A percentile compares a stretch with the other conserved stretches of the same genome.
These are phyloP conservation scores for Crithidia sp. DNA, from an alignment of 208 protist genomes.

Conservation along the genomic window DNA sequence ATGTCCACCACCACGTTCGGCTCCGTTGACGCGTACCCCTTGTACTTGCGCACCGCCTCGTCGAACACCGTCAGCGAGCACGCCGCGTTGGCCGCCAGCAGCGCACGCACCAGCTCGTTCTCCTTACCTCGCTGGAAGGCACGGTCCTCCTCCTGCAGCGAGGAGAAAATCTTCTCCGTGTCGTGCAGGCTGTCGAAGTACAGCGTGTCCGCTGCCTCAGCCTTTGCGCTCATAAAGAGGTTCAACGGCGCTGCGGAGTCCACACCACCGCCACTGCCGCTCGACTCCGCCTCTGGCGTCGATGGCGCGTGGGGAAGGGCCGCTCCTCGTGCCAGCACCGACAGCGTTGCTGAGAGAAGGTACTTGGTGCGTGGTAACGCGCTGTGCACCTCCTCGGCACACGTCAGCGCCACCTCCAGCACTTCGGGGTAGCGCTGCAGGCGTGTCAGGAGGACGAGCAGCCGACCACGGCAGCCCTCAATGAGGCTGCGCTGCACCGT, in stretches of 20 bases:
- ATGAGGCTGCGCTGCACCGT: slow-evolving; percentile 47
- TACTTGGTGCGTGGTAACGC: slow-evolving; percentile 49
- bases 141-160: slow-evolving; percentile 68
- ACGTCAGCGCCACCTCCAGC: slow-evolving; percentile 36
- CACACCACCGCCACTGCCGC: not conserved
- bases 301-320: not conserved
- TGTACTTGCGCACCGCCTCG: slow-evolving; percentile 66
- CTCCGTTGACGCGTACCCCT: slow-evolving; percentile 51
- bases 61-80: slow-evolving; percentile 72
- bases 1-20: slow-evolving; percentile 55
- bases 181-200: slow-evolving; percentile 83
- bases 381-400: slow-evolving; percentile 12
- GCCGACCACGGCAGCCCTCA: slow-evolving; percentile 58
- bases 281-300: not conserved
- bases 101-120: slow-evolving; percentile 50
- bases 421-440: slow-evolving; percentile 57
- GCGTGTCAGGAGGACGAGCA: slow-evolving; percentile 49
- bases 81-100: slow-evolving; percentile 63
- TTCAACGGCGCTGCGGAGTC: not conserved
- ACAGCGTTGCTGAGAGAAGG: slow-evolving; percentile 64
- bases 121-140: slow-evolving; percentile 80
- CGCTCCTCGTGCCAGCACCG: slow-evolving; percentile 56
- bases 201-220: slow-evolving; percentile 30
- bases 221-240: slow-evolving; percentile 3
- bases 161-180: slow-evolving; percentile 63